phyloP scores from a whole-genome alignment of 2,329 filamentous ascomycete species.

The Beauveria medogensis region DNA sequence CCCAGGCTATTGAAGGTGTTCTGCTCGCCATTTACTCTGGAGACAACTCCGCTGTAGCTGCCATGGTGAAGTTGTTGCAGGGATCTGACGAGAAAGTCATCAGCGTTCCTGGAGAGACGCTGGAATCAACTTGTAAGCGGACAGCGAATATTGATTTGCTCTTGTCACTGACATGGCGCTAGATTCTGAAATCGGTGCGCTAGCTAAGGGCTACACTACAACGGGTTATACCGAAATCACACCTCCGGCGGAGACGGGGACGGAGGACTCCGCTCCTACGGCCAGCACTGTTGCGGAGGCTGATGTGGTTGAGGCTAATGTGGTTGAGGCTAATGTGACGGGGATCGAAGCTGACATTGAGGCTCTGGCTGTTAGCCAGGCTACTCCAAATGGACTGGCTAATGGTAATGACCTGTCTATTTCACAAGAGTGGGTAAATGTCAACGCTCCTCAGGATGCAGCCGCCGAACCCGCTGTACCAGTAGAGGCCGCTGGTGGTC shows the following conservation, averaged over 20 bases:
- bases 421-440: conserved; percentile 63
- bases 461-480: conserved; percentile 53
- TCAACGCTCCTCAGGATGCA: conserved; percentile 62
- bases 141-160: background rate
- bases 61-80: conserved; percentile 70
- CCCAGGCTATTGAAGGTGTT: conserved; percentile 72
- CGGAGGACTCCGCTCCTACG: conserved; percentile 36
- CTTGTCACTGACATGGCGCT: background rate
- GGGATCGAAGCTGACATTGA: conserved; percentile 24
- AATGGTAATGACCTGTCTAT: conserved; percentile 35
- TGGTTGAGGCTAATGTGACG: conserved; percentile 24
- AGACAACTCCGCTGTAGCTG: conserved; percentile 63
- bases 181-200: conserved; percentile 35
- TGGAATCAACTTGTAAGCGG: conserved; percentile 64
- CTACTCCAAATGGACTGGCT: conserved; percentile 42
- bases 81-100: conserved; percentile 59
- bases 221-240: conserved; percentile 26
- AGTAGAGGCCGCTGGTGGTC: conserved; percentile 31
- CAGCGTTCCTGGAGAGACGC: conserved; percentile 55
- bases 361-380: background rate
- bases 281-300: conserved; percentile 27
- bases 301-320: conserved; percentile 30
- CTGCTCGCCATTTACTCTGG: conserved; percentile 72
- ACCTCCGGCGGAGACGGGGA: conserved; percentile 46
- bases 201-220: conserved; percentile 44